Percentiles rank a stretch among this genome's conserved stretches.
Evolutionary conservation across 495 filamentous ascomycete species (phyloP).

Genomic region (Aspergillus panamensis): DNA sequence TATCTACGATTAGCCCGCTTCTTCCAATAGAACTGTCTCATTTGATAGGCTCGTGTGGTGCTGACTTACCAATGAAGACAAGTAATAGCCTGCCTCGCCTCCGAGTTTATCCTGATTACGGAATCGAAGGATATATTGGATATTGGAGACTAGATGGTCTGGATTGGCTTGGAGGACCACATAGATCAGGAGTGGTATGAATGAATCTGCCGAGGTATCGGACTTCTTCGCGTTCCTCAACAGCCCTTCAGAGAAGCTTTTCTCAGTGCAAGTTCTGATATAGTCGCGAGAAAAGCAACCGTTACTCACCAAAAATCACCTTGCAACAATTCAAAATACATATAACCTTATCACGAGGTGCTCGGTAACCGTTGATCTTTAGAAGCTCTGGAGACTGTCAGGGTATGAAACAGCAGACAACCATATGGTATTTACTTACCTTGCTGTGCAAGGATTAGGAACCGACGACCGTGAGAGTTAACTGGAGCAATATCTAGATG

Average conservation of each 20-base stretch:
- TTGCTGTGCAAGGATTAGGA: constrained; percentile 85
- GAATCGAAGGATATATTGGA: constrained; percentile 96
- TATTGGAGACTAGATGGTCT: constrained; percentile 92
- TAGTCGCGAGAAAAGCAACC: neutral
- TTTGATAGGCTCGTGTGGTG: neutral
- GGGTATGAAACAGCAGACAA: constrained; percentile 5
- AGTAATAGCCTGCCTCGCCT: constrained; percentile 95
- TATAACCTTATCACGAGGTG: constrained; percentile 95
- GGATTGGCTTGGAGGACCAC: constrained; percentile 93
- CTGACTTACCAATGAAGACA: constrained; percentile 79
- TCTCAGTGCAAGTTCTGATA: neutral
- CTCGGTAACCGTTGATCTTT: constrained; percentile 94
- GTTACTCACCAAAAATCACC: constrained; percentile 83
- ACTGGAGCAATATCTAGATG: constrained; percentile 93
- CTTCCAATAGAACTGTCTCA: neutral
- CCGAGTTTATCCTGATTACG: constrained; percentile 95
- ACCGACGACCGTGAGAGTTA: constrained; percentile 77
- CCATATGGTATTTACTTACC: constrained; percentile 44
- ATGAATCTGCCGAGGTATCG: constrained; percentile 93
- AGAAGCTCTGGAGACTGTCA: constrained; percentile 63
- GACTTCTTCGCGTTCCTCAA: constrained; percentile 80
- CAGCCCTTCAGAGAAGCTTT: constrained; percentile 52
- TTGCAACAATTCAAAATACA: constrained; percentile 99
- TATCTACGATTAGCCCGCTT: neutral
- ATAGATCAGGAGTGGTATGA: constrained; percentile 93